A percentile compares a stretch with the other conserved stretches of the same genome.
phyloP scores from a whole-genome alignment of 2,329 filamentous ascomycete genomes.

The Phyllosticta ampelicida region DNA sequence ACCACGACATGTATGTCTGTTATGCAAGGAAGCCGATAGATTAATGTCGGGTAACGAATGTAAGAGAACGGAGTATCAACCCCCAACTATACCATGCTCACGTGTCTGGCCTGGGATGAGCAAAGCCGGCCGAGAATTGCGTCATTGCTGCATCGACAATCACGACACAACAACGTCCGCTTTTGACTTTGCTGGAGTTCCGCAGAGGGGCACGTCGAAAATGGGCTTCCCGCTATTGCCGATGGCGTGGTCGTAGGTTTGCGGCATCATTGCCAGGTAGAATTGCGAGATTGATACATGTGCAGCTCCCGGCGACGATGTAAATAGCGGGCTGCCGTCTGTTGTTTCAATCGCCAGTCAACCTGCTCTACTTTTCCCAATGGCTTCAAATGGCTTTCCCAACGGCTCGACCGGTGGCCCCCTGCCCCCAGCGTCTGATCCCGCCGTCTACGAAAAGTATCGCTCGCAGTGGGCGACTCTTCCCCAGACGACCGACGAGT shows the following conservation, averaged over 20 bases:
- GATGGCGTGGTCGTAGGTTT: not conserved
- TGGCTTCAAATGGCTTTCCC: not conserved
- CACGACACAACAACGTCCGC: not conserved
- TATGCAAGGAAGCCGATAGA: not conserved
- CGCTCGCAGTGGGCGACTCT: conserved; percentile 26
- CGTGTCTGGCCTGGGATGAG: not conserved
- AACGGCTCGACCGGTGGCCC: not conserved
- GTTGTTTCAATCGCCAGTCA: not conserved
- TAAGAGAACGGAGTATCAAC: not conserved
- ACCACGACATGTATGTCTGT: conserved; percentile 7
- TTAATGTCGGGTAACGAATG: not conserved
- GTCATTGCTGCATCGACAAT: not conserved
- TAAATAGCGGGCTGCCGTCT: not conserved
- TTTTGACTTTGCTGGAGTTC: not conserved
- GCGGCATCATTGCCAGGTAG: not conserved
- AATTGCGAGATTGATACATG: not conserved
- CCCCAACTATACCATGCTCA: not conserved
- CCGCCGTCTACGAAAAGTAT: conserved; percentile 31
- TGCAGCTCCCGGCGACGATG: not conserved
- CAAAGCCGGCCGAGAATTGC: not conserved
- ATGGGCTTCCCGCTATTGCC: not conserved
- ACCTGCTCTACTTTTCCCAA: not conserved
- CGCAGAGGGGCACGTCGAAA: not conserved
- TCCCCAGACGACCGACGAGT: conserved; percentile 32
- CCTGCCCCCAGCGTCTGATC: conserved; percentile 21